Percentiles rank a stretch among this genome's conserved stretches.
Conservation (phyloP, 192 early-diverging fungal species). For the Coemansia sp. region DNA sequence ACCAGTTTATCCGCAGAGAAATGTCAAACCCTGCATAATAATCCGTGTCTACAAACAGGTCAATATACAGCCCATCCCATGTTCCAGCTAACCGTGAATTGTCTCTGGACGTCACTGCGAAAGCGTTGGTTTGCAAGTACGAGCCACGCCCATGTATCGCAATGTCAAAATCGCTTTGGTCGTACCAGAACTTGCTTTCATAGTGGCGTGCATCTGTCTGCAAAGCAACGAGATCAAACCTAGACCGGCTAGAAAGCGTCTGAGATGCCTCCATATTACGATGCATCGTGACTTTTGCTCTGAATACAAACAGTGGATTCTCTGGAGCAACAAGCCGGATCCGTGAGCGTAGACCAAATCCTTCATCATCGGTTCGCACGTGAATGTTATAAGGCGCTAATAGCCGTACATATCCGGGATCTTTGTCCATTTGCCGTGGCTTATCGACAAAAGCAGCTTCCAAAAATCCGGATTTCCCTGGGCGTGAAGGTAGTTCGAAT, state of each 20-base stretch:
- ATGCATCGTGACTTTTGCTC: constrained; percentile 22
- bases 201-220: constrained; percentile 50
- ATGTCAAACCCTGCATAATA: constrained; percentile 37
- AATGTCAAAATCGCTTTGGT: constrained; percentile 22
- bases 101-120: constrained; percentile 2
- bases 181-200: constrained; percentile 54
- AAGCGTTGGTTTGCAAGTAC: constrained; percentile 32
- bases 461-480: constrained; percentile 18
- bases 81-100: neutral
- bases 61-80: constrained; percentile 49
- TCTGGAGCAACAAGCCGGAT: constrained; percentile 46
- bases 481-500: constrained; percentile 22
- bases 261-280: neutral
- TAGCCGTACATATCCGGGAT: constrained; percentile 20
- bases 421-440: neutral
- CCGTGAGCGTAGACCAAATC: constrained; percentile 25
- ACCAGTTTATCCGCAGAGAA: constrained; percentile 61
- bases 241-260: neutral
- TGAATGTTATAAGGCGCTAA: constrained; percentile 11
- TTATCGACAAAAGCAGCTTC: constrained; percentile 13
- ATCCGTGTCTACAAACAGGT: constrained; percentile 42
- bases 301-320: constrained; percentile 50
- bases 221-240: constrained; percentile 30
- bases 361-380: neutral
- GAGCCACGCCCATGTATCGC: constrained; percentile 54